Conservation (phyloP, 2,329 filamentous ascomycete species). For the Aureobasidium melanogenum region DNA sequence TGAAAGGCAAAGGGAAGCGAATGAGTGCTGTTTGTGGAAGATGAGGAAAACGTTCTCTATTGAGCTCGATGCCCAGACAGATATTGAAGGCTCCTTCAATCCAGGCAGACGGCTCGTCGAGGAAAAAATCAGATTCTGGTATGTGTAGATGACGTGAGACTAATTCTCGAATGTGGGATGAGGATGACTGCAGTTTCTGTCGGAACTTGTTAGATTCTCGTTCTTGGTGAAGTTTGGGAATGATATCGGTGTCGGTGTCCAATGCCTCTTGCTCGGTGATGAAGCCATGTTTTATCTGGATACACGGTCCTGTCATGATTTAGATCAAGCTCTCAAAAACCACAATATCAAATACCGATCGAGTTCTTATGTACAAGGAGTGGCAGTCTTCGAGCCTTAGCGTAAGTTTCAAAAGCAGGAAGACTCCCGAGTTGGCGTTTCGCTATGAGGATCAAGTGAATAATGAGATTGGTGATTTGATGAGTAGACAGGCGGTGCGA, state of each 20-base stretch:
- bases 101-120: background rate
- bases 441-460: background rate
- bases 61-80: background rate
- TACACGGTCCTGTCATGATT: background rate
- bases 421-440: too few relatives aligned
- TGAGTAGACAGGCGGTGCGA: background rate
- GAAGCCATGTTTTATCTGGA: background rate
- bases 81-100: conserved; percentile 16
- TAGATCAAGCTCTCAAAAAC: too few relatives aligned
- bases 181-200: background rate
- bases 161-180: background rate
- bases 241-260: background rate
- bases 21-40: background rate
- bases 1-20: background rate
- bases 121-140: background rate
- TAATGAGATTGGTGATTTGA: background rate
- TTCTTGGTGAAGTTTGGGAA: background rate
- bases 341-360: too few relatives aligned
- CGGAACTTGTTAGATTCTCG: background rate
- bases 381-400: background rate
- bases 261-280: background rate
- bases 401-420: background rate
- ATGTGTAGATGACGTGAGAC: background rate
- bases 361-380: background rate
- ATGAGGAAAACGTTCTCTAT: background rate